Evolutionary conservation across 345 rosid species (phyloP), one percentile per base, ranked within the genome.

Genomic region (Eucalyptus marginata): DNA sequence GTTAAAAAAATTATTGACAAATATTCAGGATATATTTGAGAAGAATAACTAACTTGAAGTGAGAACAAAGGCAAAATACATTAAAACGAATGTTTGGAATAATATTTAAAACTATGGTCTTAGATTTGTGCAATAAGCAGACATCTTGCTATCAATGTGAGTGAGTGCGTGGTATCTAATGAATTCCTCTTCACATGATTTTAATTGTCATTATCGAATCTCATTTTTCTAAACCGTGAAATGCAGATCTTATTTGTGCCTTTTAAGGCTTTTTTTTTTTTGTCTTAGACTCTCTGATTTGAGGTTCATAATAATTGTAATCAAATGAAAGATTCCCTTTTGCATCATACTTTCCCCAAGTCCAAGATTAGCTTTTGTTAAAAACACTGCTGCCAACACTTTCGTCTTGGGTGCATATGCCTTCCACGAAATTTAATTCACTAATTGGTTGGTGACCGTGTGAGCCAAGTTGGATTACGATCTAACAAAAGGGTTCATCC

Each of bases 71-170:
- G 76, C 76, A 64, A 64, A 64, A n/a, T 0, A 64, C 40, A 15
- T 64, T 64, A 0, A n/a, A n/a, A 25, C 2, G 1, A n/a, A n/a
- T 13, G 18, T 64, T n/a, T 64, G 13, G n/a, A 58, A 58, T 58
- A 58, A 64, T 64, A n/a, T 7, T n/a, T n/a, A 15, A 14, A 0
- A 64, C 3, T 3, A n/a, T 0, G 0, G 76, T n/a, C 11, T 14
- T 58, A 58, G 66, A 58, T 27, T 7, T 5, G 12, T 24, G 13
- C 13, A 2, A 24, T 56, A 3, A 27, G 1, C 1, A 0, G 7
- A 25, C 8, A 27, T 59, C 0, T 59, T 66, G 22, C 3, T 66
- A 15, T 15, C 11, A 0, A 31, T 4, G 0, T 0, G 22, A n/a
- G 40, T 0, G 10, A n/a, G 20, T 31, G 20, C 20, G 1, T 66